Percentiles rank a stretch among this genome's conserved stretches.
Conservation (phyloP, 1,284 basidiomycete species). For the Uromyces viciae-fabae region DNA sequence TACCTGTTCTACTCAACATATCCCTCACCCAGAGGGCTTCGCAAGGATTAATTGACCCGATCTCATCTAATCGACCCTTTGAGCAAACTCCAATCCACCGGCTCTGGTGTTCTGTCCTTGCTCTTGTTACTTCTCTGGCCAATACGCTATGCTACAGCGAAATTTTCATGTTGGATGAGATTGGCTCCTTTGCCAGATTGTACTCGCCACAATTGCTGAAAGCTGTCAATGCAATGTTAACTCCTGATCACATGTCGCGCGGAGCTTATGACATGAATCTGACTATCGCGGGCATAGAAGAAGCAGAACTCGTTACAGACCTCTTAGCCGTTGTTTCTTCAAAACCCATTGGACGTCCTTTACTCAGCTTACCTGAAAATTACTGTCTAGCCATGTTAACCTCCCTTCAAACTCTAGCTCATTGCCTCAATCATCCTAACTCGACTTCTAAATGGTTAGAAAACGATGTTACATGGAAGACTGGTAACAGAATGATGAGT, state of each 20-base stretch:
- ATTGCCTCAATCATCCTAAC: slow-evolving; percentile 43
- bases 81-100: slow-evolving; percentile 36
- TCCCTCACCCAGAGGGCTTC: slow-evolving; percentile 38
- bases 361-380: slow-evolving; percentile 26
- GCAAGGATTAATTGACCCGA: slow-evolving; percentile 31
- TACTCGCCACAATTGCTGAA: slow-evolving; percentile 39
- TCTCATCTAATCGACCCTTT: slow-evolving; percentile 19
- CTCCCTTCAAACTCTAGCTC: slow-evolving; percentile 34
- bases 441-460: slow-evolving; percentile 43
- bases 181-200: slow-evolving; percentile 38
- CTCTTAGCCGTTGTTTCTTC: slow-evolving; percentile 26
- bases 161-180: slow-evolving; percentile 40
- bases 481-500: slow-evolving; percentile 28
- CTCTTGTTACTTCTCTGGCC: slow-evolving; percentile 35
- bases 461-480: slow-evolving; percentile 36
- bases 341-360: slow-evolving; percentile 35
- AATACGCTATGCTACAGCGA: slow-evolving; percentile 39
- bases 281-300: slow-evolving; percentile 35
- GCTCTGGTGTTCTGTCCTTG: slow-evolving; percentile 43
- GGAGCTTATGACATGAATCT: slow-evolving; percentile 24
- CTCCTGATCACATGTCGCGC: slow-evolving; percentile 13
- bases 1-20: slow-evolving; percentile 37
- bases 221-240: slow-evolving; percentile 22
- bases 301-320: slow-evolving; percentile 28
- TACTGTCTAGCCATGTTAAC: slow-evolving; percentile 26